These are phyloP conservation scores for Zelopaecilomyces penicillatus DNA, from an alignment of 2,329 filamentous ascomycete genomes.

Conservation along the genomic window DNA sequence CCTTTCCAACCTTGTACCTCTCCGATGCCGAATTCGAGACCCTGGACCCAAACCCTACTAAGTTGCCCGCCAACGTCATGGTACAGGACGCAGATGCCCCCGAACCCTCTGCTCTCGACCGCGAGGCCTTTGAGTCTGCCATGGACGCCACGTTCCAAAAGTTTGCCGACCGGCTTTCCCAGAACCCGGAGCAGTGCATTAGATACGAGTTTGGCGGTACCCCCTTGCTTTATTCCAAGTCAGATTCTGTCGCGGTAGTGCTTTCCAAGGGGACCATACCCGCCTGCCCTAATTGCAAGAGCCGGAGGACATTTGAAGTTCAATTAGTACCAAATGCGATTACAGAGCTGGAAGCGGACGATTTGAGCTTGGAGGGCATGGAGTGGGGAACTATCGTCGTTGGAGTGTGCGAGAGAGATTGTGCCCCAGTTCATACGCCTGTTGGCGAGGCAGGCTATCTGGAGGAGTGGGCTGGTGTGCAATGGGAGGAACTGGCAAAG, in stretches of 20 bases:
- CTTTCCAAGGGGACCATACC: conserved; percentile 55
- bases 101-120: conserved; percentile 48
- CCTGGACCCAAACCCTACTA: conserved; percentile 52
- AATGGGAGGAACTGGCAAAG: conserved; percentile 76
- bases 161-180: conserved; percentile 67
- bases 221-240: conserved; percentile 73
- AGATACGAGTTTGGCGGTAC: conserved; percentile 68
- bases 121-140: conserved; percentile 61
- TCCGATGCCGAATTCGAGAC: conserved; percentile 89
- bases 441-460: conserved; percentile 65
- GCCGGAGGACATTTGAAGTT: conserved; percentile 73
- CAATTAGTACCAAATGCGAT: conserved; percentile 91
- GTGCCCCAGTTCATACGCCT: conserved; percentile 49
- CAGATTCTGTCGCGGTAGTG: conserved; percentile 62
- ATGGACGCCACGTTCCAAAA: conserved; percentile 72
- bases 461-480: conserved; percentile 96
- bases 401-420: conserved; percentile 75
- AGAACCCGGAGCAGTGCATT: conserved; percentile 77
- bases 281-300: conserved; percentile 67
- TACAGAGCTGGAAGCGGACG: conserved; percentile 73
- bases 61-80: conserved; percentile 41
- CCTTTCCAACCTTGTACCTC: conserved; percentile 72
- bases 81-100: conserved; percentile 31
- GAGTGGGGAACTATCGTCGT: conserved; percentile 94
- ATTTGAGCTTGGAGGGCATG: conserved; percentile 73